Conservation (phyloP, 768 basidiomycete genomes). For the Phlegmacium glaucopus region DNA sequence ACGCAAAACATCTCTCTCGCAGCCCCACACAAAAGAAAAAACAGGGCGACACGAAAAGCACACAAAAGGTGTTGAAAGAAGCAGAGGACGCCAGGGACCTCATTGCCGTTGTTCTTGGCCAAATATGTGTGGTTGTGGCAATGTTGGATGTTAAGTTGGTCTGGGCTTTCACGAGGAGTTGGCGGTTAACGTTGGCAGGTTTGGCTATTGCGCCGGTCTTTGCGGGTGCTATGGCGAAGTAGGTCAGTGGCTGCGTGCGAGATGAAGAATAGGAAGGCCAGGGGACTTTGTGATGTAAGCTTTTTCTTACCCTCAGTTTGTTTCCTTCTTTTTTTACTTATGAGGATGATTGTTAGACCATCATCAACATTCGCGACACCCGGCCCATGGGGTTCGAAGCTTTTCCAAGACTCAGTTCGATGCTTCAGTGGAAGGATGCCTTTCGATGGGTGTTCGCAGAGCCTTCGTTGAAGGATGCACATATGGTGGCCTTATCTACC, state of each 20-base stretch:
- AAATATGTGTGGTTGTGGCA: conserved; percentile 65
- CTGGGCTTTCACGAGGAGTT: conserved; percentile 87
- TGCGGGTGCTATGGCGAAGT: conserved; percentile 66
- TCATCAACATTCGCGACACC: conserved; percentile 83
- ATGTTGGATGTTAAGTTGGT: conserved; percentile 84
- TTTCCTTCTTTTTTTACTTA: not conserved
- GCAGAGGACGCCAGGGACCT: conserved; percentile 83
- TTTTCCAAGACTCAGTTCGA: conserved; percentile 73
- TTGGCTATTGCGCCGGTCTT: conserved; percentile 87
- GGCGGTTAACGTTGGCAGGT: conserved; percentile 92
- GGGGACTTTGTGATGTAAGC: conserved; percentile 80
- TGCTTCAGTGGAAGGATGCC: too few relatives aligned
- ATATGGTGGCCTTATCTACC: too few relatives aligned
- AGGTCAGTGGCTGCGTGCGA: conserved; percentile 73
- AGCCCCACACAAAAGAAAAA: too few relatives aligned
- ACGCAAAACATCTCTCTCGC: too few relatives aligned
- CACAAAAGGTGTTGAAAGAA: too few relatives aligned
- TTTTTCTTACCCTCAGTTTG: conserved; percentile 3
- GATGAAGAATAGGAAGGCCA: conserved; percentile 75
- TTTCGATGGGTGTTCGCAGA: too few relatives aligned
- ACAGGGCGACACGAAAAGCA: too few relatives aligned
- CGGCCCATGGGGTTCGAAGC: conserved; percentile 81
- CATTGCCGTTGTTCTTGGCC: conserved; percentile 68
- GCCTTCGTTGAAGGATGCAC: too few relatives aligned
- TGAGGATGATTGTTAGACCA: conserved; percentile 45